Base-by-base conservation (phyloP, 2,329 filamentous ascomycete species). In the Monosporascus sp. region DNA sequence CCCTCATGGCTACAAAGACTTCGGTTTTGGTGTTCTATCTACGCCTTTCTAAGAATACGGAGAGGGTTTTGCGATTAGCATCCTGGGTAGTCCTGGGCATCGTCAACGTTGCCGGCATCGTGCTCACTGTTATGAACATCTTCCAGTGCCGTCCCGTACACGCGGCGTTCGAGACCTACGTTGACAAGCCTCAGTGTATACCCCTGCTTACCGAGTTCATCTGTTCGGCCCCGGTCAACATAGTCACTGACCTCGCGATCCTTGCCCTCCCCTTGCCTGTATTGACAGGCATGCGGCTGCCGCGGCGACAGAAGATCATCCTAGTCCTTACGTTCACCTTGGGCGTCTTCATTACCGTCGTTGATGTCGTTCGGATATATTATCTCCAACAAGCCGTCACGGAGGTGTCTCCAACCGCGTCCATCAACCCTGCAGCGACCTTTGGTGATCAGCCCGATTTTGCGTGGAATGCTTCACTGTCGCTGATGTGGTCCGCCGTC, bases 11-110 rank as follows among this genome's bases (percentile, higher is more conserved):
- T 3, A 90, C 90, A 49, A 97, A 97, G 72, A 91, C 89, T 0
- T 95, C 90, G n/a, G 89, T 97, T 62, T 78, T 97, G 54, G 79
- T 94, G 50, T 97, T 97, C 70, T 97, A 95, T 72, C 78, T 97
- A 49, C 86, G 87, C 41, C 78, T 97, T 48, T 89, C 90, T 25
- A 87, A 86, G 62, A 88, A 90, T 54, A 86, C 82, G 0, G 85
- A 95, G 60, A 83, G 83, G 57, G 77, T 92, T 49, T 86, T 96
- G 59, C 84, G 88, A 54, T 82, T 87, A 71, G 85, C 86, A n/a
- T 94, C 90, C n/a, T 91, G 91, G 76, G 76, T 80, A 5, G 90
- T 89, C 0, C 75, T 97, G 2, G 77, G 76, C 48, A 78, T 96
- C 22, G 90, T 96, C 67, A 95, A 94, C 64, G 67, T 86, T 7